Evolutionary conservation across 495 filamentous ascomycete genomes (phyloP).

Genomic region (Elaphomyces granulatus): DNA sequence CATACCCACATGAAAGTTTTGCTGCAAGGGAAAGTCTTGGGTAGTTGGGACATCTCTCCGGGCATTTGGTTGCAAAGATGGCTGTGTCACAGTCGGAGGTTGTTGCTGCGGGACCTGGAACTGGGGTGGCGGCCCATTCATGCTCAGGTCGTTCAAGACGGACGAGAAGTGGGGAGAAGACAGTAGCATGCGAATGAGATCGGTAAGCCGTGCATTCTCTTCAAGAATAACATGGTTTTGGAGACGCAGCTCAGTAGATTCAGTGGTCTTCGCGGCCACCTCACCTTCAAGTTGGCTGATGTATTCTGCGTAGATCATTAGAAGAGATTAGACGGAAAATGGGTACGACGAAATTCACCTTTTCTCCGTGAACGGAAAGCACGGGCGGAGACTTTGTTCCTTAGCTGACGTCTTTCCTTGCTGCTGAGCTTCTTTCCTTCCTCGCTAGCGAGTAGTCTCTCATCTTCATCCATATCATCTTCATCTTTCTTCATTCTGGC

Average conservation of each 20-base stretch:
- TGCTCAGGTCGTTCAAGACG: slow-evolving; percentile 61
- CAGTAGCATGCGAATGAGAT: slow-evolving; percentile 69
- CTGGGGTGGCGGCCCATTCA: slow-evolving; percentile 31
- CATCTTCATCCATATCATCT: slow-evolving; percentile 97
- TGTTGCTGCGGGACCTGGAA: slow-evolving; percentile 20
- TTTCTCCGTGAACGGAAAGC: slow-evolving; percentile 93
- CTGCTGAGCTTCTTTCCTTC: slow-evolving; percentile 94
- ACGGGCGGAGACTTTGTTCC: slow-evolving; percentile 96
- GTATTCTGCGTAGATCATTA: slow-evolving; percentile 50
- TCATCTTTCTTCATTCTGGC: slow-evolving; percentile 71
- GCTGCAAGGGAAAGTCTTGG: slow-evolving; percentile 33
- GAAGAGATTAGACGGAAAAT: slow-evolving; percentile 1
- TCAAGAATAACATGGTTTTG: slow-evolving; percentile 62
- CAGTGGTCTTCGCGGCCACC: slow-evolving; percentile 54
- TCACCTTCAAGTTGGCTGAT: slow-evolving; percentile 84
- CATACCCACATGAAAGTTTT: slow-evolving; percentile 50
- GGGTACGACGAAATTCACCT: too few species aligned
- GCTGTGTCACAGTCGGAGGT: slow-evolving; percentile 12
- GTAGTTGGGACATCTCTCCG: slow-evolving; percentile 7
- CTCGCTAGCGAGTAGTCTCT: slow-evolving; percentile 80
- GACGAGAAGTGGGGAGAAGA: slow-evolving; percentile 73
- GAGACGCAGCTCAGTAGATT: slow-evolving; percentile 52
- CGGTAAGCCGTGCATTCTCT: slow-evolving; percentile 64
- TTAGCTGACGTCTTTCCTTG: slow-evolving; percentile 84
- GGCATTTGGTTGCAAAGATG: slow-evolving; percentile 12